Percentiles rank a stretch among this genome's conserved stretches.
Conservation (phyloP, 768 basidiomycete species). For the Strobilomyces dryophilus region DNA sequence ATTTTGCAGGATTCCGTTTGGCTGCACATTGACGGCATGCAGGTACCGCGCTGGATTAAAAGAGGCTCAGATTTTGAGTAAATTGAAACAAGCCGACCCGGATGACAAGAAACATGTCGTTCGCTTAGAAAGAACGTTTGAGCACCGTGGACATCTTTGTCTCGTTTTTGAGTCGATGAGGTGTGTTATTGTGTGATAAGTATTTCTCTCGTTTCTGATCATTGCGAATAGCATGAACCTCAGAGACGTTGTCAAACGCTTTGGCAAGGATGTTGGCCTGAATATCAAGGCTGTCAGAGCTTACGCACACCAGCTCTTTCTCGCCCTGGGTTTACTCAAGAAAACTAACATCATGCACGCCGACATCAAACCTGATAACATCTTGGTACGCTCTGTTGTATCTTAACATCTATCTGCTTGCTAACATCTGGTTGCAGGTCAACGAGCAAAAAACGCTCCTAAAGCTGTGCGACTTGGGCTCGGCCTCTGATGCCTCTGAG, state of each 20-base stretch:
- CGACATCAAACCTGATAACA: slow-evolving; percentile 98
- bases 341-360: slow-evolving; percentile 97
- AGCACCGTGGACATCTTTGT: slow-evolving; percentile 95
- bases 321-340: slow-evolving; percentile 76
- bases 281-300: slow-evolving; percentile 97
- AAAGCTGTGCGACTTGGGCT: slow-evolving; percentile 97
- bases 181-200: slow-evolving; percentile 38
- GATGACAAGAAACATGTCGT: slow-evolving; percentile 97
- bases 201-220: slow-evolving; percentile 12
- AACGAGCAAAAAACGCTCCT: slow-evolving; percentile 91
- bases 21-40: slow-evolving; percentile 6
- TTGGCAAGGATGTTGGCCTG: slow-evolving; percentile 96
- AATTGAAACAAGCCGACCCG: slow-evolving; percentile 83
- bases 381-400: slow-evolving; percentile 59
- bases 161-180: slow-evolving; percentile 93
- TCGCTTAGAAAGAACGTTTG: slow-evolving; percentile 90
- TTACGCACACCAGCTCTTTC: slow-evolving; percentile 96
- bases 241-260: slow-evolving; percentile 95
- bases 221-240: slow-evolving; percentile 79
- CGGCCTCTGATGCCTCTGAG: slow-evolving; percentile 90
- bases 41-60: slow-evolving; percentile 96
- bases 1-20: slow-evolving; percentile 1
- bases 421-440: slow-evolving; percentile 49
- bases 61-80: slow-evolving; percentile 85
- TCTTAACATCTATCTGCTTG: slow-evolving; percentile 11